A percentile compares a stretch with the other conserved stretches of the same genome.
These are phyloP conservation scores for Helianthus annuus DNA, from an alignment of 129 eudicot genomes.

Conservation along the genomic window HanXRQr2.0-SUNRISE NC_035449.2:40754661-40755160, in stretches of 20 bases:
- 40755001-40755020: conserved; percentile 65
- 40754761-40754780: conserved; percentile 46
- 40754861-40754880: conserved; percentile 52
- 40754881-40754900: conserved; percentile 53
- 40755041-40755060: conserved; percentile 43
- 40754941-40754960: conserved; percentile 48
- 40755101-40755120: conserved; percentile 45
- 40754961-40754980: conserved; percentile 53
- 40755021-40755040: conserved; percentile 42
- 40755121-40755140: conserved; percentile 43
- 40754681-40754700: conserved; percentile 58
- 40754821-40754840: conserved; percentile 49
- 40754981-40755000: conserved; percentile 60
- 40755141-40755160: conserved; percentile 45
- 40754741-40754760: conserved; percentile 36
- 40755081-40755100: conserved; percentile 70
- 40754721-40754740: conserved; percentile 36
- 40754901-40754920: conserved; percentile 60
- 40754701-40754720: conserved; percentile 64
- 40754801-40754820: conserved; percentile 43
- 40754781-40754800: conserved; percentile 56
- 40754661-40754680: conserved; percentile 57
- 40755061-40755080: conserved; percentile 51
- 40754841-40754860: conserved; percentile 47
- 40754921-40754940: conserved; percentile 47